phyloP scores from a whole-genome alignment of 306 rosid genomes.

The Castanea mollissima region DNA sequence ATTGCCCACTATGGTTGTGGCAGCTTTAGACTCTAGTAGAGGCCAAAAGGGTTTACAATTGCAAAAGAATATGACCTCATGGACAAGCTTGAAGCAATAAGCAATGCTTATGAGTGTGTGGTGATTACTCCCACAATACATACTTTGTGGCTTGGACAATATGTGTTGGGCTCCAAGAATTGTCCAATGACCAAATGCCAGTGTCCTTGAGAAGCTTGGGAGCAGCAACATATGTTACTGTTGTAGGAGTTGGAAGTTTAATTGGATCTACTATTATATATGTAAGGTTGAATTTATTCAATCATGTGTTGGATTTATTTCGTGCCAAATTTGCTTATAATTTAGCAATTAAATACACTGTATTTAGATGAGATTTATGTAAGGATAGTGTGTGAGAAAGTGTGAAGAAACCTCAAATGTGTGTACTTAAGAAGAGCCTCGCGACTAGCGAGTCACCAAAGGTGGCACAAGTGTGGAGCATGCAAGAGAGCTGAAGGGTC shows the following conservation, averaged over 20 bases:
- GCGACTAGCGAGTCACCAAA: too few relatives aligned
- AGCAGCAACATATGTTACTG: constrained; percentile 27
- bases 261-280: constrained; percentile 19
- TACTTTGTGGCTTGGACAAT: constrained; percentile 14
- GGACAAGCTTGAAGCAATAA: constrained; percentile 21
- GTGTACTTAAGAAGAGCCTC: too few relatives aligned
- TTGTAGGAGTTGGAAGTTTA: constrained; percentile 35
- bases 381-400: too few relatives aligned
- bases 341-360: too few relatives aligned
- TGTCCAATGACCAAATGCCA: constrained; percentile 35
- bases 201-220: constrained; percentile 37
- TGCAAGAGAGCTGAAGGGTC: too few relatives aligned
- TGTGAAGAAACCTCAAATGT: too few relatives aligned
- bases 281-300: too few relatives aligned
- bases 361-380: too few relatives aligned
- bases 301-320: too few relatives aligned
- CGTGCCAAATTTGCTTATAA: too few relatives aligned
- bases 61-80: constrained; percentile 12
- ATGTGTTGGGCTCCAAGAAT: constrained; percentile 28
- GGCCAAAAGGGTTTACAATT: constrained; percentile 19
- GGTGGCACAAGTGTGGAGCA: too few relatives aligned
- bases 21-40: constrained; percentile 37
- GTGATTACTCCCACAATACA: constrained; percentile 52
- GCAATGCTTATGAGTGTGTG: constrained; percentile 24
- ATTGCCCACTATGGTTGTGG: constrained; percentile 23